Conservation (phyloP, 371 early-diverging fungal species). For the Fennellomyces sp. region DNA sequence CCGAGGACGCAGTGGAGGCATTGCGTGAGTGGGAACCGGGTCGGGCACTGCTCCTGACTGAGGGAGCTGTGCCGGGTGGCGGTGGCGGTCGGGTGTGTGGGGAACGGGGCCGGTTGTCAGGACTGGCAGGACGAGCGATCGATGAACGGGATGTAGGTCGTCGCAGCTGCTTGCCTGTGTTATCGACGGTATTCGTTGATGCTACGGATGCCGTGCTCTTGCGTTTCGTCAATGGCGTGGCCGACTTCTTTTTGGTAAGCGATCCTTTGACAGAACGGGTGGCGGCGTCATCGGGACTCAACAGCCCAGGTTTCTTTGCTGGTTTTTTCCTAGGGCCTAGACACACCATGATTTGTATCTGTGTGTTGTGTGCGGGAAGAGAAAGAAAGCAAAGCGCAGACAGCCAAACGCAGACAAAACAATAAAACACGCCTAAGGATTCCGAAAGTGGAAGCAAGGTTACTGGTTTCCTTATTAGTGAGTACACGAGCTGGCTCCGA, state of each 20-base stretch:
- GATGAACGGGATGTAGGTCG: slow-evolving; percentile 15
- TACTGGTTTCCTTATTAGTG: not conserved
- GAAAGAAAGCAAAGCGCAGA: not conserved
- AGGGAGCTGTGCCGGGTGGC: slow-evolving; percentile 13
- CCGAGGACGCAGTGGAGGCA: slow-evolving; percentile 23
- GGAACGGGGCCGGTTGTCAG: slow-evolving; percentile 17
- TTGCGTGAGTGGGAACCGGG: slow-evolving; percentile 24
- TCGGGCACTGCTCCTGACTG: slow-evolving; percentile 12
- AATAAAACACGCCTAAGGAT: not conserved
- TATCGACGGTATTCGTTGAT: slow-evolving; percentile 10
- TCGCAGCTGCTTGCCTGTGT: not conserved
- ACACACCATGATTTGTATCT: slow-evolving; percentile 24
- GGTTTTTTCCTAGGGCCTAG: slow-evolving; percentile 36
- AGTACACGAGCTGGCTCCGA: not conserved
- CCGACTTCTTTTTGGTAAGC: slow-evolving; percentile 1
- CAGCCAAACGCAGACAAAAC: not conserved
- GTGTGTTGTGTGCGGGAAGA: not conserved
- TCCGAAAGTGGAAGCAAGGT: slow-evolving; percentile 3
- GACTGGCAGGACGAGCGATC: slow-evolving; percentile 7
- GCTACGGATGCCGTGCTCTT: slow-evolving; percentile 6
- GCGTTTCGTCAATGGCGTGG: not conserved
- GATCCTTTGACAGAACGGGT: slow-evolving; percentile 12
- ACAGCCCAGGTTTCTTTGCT: slow-evolving; percentile 18
- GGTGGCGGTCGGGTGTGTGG: slow-evolving; percentile 13
- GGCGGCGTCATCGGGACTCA: slow-evolving; percentile 23